phyloP scores from a whole-genome alignment of 441 rosid species.

The Mallotus repandus region DNA sequence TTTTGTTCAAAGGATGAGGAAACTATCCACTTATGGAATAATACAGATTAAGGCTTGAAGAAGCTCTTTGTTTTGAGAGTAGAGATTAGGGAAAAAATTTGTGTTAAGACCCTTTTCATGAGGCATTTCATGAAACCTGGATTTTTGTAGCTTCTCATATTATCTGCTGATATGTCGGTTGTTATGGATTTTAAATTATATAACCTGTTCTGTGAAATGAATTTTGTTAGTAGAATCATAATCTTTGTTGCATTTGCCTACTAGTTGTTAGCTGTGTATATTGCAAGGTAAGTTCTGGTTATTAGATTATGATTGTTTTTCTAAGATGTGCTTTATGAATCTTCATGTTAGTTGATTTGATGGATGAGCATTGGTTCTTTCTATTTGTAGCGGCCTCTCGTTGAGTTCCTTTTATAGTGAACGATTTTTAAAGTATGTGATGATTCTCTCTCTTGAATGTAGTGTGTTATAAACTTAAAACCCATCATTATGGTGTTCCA shows the following conservation, averaged over 20 bases:
- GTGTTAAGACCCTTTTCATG: conserved; percentile 6
- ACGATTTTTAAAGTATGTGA: too few species aligned
- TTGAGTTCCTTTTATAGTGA: too few species aligned
- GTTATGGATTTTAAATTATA: not conserved
- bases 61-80: conserved; percentile 3
- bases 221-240: not conserved
- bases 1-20: conserved; percentile 11
- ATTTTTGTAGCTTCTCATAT: not conserved
- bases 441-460: too few species aligned
- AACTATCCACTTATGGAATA: conserved; percentile 13
- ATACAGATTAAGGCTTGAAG: not conserved
- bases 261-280: not conserved
- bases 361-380: too few species aligned
- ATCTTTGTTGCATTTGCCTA: not conserved
- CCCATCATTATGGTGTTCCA: too few species aligned
- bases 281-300: not conserved
- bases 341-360: too few species aligned
- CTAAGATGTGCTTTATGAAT: too few species aligned
- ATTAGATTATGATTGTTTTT: too few species aligned
- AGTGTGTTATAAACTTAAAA: too few species aligned
- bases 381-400: too few species aligned
- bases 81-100: not conserved
- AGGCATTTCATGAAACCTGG: not conserved
- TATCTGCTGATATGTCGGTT: not conserved
- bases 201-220: not conserved